Conservation (phyloP, 2,329 filamentous ascomycete species). For the Ophiostoma ulmi region DNA sequence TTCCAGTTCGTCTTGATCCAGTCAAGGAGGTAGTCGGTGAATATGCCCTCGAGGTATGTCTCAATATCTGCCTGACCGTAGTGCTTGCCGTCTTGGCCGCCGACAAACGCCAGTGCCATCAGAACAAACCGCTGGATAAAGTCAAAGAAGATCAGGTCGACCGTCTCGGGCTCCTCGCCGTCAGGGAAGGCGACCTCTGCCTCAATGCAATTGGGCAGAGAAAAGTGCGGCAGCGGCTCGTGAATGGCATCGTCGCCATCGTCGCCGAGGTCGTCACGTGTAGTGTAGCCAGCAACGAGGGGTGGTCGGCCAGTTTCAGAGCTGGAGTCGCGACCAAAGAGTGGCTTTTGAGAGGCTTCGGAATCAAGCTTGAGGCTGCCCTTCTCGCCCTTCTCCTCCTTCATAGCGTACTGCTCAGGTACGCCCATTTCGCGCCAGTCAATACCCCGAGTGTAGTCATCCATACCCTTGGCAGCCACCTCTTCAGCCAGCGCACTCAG, state of each 20-base stretch:
- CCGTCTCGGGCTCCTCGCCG: slow-evolving; percentile 54
- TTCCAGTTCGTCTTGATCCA: slow-evolving; percentile 58
- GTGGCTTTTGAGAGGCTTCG: slow-evolving; percentile 14
- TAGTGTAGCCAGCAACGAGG: slow-evolving; percentile 73
- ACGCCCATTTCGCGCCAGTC: slow-evolving; percentile 46
- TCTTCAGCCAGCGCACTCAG: slow-evolving; percentile 33
- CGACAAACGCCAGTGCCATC: slow-evolving; percentile 55
- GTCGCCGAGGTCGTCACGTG: slow-evolving; percentile 71
- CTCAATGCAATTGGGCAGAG: slow-evolving; percentile 79
- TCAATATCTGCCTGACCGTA: slow-evolving; percentile 46
- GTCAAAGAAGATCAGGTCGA: slow-evolving; percentile 87
- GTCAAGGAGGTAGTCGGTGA: slow-evolving; percentile 51
- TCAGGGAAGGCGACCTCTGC: slow-evolving; percentile 58
- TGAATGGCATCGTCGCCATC: slow-evolving; percentile 93
- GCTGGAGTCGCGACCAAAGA: slow-evolving; percentile 29
- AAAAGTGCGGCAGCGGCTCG: slow-evolving; percentile 65
- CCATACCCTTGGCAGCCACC: slow-evolving; percentile 14
- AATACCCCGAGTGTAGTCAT: slow-evolving; percentile 27
- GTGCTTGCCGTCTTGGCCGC: slow-evolving; percentile 36
- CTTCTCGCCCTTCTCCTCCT: slow-evolving; percentile 27
- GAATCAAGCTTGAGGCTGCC: not conserved
- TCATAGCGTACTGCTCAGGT: slow-evolving; percentile 41
- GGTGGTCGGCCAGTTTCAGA: slow-evolving; percentile 35
- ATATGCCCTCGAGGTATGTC: slow-evolving; percentile 49
- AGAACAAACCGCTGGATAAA: slow-evolving; percentile 83